Evolutionary conservation across 108 stramenopile genomes (phyloP), one percentile per base, ranked within the genome.

Genomic region (Epithemia pelagica): DNA sequence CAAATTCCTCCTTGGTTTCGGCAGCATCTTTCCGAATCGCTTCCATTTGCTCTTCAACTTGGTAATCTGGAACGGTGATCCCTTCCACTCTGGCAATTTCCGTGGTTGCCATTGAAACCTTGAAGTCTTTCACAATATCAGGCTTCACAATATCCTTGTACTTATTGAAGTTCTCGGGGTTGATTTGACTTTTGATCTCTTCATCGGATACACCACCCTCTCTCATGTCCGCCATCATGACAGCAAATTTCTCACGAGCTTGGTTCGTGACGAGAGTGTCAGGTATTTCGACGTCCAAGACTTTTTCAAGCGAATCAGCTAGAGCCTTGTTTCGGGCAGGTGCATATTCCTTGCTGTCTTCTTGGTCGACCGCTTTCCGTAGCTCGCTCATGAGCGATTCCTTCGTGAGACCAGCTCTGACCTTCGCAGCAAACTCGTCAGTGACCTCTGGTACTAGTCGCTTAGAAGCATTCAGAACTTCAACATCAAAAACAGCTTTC

Each of bases 201-300:
- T 91, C 74, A 72, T 96, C 96, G 29, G 84, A 63, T 69, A 92
- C 89, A 25, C 94, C 93, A 63, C 78, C 86, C 72, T 86, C 83
- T 67, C 90, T 71, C 82, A 96, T 87, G 46, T 97, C 96, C 0
- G 91, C 84, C 93, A 97, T 93, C 96, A 97, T 97, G 70, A 94
- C 62, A 51, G 96, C 92, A 59, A 90, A 97, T 84, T 97, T 95
- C 55, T 95, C 90, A n/a, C 87, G 84, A 1, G 93, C 91, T 73
- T 94, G 85, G 67, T 95, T 95, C 28, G 89, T 87, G 24, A 97
- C 79, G 8, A 95, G 71, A 0, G 93, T 95, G 74, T 97, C 95
- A 10, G 96, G 96, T 23, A 97, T 87, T 22, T 88, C 89, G 20
- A 91, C 83, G 54, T 91, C 81, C 69, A 91, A 70, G 37, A 78